Evolutionary conservation across 2,329 filamentous ascomycete genomes (phyloP).

Genomic region (Hymenotorrendiella dingleyae): DNA sequence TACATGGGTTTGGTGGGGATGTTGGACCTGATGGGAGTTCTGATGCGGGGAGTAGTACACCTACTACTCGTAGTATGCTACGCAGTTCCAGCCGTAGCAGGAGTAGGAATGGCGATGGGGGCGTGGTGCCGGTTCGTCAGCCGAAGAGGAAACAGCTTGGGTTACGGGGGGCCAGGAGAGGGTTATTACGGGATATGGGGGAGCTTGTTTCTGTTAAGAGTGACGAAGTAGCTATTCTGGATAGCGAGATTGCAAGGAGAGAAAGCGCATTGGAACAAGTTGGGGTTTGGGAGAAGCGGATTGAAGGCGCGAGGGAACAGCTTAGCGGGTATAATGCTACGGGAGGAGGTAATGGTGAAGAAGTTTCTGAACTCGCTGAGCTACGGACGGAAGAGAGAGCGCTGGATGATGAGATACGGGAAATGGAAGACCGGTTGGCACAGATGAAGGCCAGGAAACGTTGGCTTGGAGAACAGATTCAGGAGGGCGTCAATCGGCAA

Average conservation of each 20-base stretch:
- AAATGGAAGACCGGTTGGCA: slow-evolving; percentile 58
- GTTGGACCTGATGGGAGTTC: slow-evolving; percentile 30
- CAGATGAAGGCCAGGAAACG: slow-evolving; percentile 54
- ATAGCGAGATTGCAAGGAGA: slow-evolving; percentile 49
- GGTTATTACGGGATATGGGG: slow-evolving; percentile 56
- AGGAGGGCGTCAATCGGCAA: slow-evolving; percentile 56
- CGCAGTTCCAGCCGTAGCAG: slow-evolving; percentile 12
- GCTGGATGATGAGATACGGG: slow-evolving; percentile 58
- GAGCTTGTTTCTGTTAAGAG: slow-evolving; percentile 60
- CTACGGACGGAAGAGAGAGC: slow-evolving; percentile 49
- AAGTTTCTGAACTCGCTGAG: slow-evolving; percentile 53
- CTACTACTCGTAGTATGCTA: slow-evolving; percentile 18
- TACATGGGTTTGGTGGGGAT: slow-evolving; percentile 25
- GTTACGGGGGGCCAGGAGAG: slow-evolving; percentile 57
- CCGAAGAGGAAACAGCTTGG: slow-evolving; percentile 47
- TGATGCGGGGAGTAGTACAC: slow-evolving; percentile 32
- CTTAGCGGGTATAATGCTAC: slow-evolving; percentile 46
- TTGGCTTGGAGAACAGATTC: slow-evolving; percentile 54
- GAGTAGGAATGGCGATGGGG: slow-evolving; percentile 8
- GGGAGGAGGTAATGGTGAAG: slow-evolving; percentile 39
- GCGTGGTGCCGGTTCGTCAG: slow-evolving; percentile 56
- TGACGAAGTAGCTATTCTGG: slow-evolving; percentile 60
- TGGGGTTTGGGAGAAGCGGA: slow-evolving; percentile 44
- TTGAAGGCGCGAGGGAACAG: slow-evolving; percentile 38
- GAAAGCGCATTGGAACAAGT: slow-evolving; percentile 54